Conservation (phyloP, 2,329 filamentous ascomycete species). For the Leptographium galeiforme region DNA sequence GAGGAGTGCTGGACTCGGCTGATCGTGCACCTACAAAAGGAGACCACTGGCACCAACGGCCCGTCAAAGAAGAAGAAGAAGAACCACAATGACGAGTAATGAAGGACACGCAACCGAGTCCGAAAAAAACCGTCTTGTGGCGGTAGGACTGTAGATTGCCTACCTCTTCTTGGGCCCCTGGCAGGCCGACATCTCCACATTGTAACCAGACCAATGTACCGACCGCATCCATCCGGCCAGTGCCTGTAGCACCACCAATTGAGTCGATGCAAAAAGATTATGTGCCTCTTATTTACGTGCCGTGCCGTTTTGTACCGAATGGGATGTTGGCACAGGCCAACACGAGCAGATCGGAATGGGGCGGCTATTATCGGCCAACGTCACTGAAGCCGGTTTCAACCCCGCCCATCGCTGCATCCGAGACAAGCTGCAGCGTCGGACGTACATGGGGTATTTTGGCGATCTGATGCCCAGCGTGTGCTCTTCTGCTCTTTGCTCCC, state of each 20-base stretch:
- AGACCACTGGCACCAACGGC: slow-evolving; percentile 26
- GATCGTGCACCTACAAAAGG: slow-evolving; percentile 72
- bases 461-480: no score
- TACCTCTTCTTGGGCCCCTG: neutral
- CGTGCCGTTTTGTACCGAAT: neutral
- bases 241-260: slow-evolving; percentile 6
- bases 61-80: slow-evolving; percentile 46
- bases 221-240: neutral
- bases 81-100: slow-evolving; percentile 28
- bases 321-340: no score
- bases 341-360: neutral
- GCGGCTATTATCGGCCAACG: slow-evolving; percentile 4
- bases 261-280: neutral
- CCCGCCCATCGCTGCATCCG: no score
- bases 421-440: no score
- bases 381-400: no score
- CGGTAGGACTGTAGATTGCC: no score
- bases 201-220: neutral
- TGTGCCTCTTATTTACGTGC: neutral
- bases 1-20: slow-evolving; percentile 82
- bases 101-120: neutral
- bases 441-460: no score
- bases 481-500: no score
- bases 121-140: no score
- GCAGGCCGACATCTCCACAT: slow-evolving; percentile 1